A percentile compares a stretch with the other conserved stretches of the same genome.
Conservation (phyloP, 305 asterid species). For the Rubia balearica region DNA sequence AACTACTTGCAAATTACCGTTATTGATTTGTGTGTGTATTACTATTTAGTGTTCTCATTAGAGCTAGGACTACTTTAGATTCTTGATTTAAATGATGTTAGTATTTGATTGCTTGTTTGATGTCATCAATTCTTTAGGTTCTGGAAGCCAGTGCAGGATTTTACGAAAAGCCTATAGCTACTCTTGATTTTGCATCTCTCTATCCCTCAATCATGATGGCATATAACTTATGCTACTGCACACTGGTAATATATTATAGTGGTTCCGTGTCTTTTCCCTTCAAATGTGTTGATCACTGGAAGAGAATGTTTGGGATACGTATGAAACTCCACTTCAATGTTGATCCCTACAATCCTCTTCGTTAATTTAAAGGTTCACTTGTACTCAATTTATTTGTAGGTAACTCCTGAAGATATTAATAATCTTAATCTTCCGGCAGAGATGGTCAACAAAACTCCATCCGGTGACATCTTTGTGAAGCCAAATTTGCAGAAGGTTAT, state of each 20-base stretch:
- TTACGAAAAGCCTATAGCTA: conserved; percentile 96
- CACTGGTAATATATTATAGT: conserved; percentile 49
- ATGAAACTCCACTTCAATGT: neutral
- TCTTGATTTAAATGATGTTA: neutral
- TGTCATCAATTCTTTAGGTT: conserved; percentile 41
- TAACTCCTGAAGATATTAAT: conserved; percentile 72
- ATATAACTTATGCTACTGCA: conserved; percentile 92
- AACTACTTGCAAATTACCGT: neutral
- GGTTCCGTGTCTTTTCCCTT: neutral
- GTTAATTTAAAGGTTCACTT: neutral
- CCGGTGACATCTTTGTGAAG: conserved; percentile 95
- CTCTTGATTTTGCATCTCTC: conserved; percentile 96
- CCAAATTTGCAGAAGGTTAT: conserved; percentile 80
- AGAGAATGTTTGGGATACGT: neutral
- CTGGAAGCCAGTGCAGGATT: conserved; percentile 92
- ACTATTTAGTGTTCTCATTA: neutral
- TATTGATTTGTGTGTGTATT: neutral
- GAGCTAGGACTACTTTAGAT: neutral
- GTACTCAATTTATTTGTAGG: conserved; percentile 32
- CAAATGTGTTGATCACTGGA: neutral
- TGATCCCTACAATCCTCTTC: neutral
- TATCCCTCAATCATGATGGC: conserved; percentile 99
- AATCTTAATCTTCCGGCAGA: conserved; percentile 86
- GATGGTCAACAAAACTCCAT: conserved; percentile 80
- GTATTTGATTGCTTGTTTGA: conserved; percentile 1